phyloP scores from a whole-genome alignment of 2,329 filamentous ascomycete species.

The Phialocephala subalpina region DNA sequence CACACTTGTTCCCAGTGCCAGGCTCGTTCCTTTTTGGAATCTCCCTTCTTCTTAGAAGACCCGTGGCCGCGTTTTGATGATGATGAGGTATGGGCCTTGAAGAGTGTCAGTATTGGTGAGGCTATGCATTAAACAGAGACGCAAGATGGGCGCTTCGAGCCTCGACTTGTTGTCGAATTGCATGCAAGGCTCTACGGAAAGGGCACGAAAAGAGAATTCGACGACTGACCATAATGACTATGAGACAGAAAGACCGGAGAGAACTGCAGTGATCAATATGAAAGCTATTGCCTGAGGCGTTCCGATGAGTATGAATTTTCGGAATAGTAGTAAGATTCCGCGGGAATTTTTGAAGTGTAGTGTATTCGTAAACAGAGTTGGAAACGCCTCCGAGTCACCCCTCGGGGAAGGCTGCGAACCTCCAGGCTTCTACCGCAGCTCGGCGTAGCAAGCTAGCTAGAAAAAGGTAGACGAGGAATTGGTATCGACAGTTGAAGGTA shows the following conservation, averaged over 20 bases:
- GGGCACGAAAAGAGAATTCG: background rate
- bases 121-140: background rate
- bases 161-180: background rate
- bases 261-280: background rate
- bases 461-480: background rate
- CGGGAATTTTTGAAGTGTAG: background rate
- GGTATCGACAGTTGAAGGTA: background rate
- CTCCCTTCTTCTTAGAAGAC: background rate
- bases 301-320: no score
- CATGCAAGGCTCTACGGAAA: background rate
- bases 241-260: background rate
- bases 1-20: background rate
- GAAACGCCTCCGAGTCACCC: background rate
- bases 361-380: background rate
- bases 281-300: no score
- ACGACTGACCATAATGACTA: slow-evolving; percentile 2
- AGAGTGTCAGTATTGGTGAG: background rate
- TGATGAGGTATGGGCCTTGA: background rate
- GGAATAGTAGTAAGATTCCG: background rate
- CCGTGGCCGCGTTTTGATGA: background rate
- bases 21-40: background rate
- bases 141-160: background rate
- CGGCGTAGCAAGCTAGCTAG: background rate
- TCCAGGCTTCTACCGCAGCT: background rate
- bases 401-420: background rate